Percentiles rank a stretch among this genome's conserved stretches.
Evolutionary conservation across 2,329 filamentous ascomycete genomes (phyloP).

Genomic region (Aspergillus sp.): DNA sequence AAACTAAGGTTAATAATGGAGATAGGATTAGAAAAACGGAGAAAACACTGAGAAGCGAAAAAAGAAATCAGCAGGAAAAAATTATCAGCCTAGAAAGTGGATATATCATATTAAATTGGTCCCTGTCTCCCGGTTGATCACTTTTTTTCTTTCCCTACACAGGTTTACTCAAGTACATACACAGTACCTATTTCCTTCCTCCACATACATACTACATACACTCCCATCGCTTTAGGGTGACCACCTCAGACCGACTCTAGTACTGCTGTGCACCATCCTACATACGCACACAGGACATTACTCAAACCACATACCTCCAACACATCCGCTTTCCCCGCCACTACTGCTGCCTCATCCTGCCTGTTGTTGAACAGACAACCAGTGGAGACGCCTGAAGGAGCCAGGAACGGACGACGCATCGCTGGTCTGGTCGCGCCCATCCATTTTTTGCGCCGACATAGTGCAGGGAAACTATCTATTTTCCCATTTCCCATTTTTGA

Average conservation of each 20-base stretch:
- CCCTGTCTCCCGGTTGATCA: slow-evolving; percentile 10
- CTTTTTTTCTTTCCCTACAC: slow-evolving; percentile 7
- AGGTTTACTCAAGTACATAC: background rate
- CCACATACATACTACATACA: background rate
- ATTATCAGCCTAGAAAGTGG: slow-evolving; percentile 18
- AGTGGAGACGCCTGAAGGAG: background rate
- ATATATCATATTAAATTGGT: slow-evolving; percentile 24
- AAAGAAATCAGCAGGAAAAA: slow-evolving; percentile 11
- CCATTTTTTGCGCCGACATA: background rate
- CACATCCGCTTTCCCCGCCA: slow-evolving; percentile 8
- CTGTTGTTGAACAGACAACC: background rate
- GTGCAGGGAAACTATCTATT: background rate
- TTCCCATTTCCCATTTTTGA: background rate
- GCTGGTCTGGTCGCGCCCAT: background rate
- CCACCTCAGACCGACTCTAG: slow-evolving; percentile 7
- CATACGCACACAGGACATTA: slow-evolving; percentile 7
- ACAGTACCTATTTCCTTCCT: background rate
- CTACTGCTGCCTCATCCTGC: slow-evolving; percentile 1
- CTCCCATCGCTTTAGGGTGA: background rate
- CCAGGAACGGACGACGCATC: background rate
- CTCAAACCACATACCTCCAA: slow-evolving; percentile 5
- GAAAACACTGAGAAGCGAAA: slow-evolving; percentile 6
- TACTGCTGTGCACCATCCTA: background rate
- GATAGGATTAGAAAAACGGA: background rate
- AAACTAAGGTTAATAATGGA: slow-evolving; percentile 8